Conservation (phyloP, 495 filamentous ascomycete genomes). For the Geopyxis carbonaria region DNA sequence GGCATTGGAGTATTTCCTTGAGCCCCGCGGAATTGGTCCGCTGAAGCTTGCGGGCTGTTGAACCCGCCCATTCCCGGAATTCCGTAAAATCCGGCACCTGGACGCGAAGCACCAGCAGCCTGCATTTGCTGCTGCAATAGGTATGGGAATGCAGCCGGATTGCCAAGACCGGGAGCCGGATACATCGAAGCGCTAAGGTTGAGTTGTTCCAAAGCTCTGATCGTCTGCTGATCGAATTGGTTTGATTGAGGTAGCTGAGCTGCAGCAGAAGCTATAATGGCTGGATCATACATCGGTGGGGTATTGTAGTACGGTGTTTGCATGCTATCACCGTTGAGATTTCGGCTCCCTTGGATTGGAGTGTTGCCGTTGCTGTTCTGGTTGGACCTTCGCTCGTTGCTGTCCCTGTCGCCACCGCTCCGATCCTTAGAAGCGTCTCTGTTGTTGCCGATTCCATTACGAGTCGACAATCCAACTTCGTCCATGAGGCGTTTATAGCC, state of each 20-base stretch:
- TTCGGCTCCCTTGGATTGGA: slow-evolving; percentile 9
- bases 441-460: slow-evolving; percentile 25
- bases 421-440: slow-evolving; percentile 2
- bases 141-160: slow-evolving; percentile 22
- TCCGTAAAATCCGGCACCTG: slow-evolving; percentile 17
- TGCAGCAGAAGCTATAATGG: slow-evolving; percentile 10
- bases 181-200: slow-evolving; percentile 17
- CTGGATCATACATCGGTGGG: slow-evolving; percentile 17
- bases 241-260: slow-evolving; percentile 14
- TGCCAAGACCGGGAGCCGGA: slow-evolving; percentile 12
- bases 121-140: slow-evolving; percentile 21
- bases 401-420: slow-evolving; percentile 5
- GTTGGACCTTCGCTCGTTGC: slow-evolving; percentile 10
- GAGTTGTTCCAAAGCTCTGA: slow-evolving; percentile 22
- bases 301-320: slow-evolving; percentile 11
- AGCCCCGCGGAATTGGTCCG: slow-evolving; percentile 22
- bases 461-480: slow-evolving; percentile 68
- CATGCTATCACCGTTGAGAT: slow-evolving; percentile 8
- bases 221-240: slow-evolving; percentile 16
- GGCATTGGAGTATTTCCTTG: slow-evolving; percentile 19
- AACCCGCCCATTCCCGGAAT: slow-evolving; percentile 20
- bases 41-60: slow-evolving; percentile 9
- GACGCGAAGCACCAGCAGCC: slow-evolving; percentile 22
- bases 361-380: slow-evolving; percentile 16
- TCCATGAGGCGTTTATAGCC: slow-evolving; percentile 98